Base-by-base conservation (phyloP, 768 basidiomycete species). In the Pisolithus marmoratus region DNA sequence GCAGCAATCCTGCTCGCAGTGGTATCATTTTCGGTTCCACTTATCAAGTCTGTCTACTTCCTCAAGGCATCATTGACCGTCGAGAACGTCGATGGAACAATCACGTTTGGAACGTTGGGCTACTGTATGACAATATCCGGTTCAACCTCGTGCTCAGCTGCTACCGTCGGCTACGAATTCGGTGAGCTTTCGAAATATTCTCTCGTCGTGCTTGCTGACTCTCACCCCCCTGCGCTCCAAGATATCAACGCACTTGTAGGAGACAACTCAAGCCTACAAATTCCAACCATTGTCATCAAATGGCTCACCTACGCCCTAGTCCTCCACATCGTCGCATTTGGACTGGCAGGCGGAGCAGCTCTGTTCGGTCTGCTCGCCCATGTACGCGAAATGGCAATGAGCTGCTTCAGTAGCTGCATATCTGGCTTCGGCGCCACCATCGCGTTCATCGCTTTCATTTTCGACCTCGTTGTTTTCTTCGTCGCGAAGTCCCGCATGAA, bases 301-400 rank as follows among this genome's bases (percentile, higher is more conserved):
- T 97, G 94, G 91, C 74, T 97, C 63, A 98, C 96, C 9, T 95
- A 95, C 62, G 85, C 84, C 22, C 83, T 99, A 57, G 83, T 97
- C 56, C 78, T 98, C 15, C 94, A 98, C 65, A 83, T 96, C 54
- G 83, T 93, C 52, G 95, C 91, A 15, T 82, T 97, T 51, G 80
- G 68, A 12, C 76, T 87, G 34, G 81, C 91, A 8, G 85, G 78
- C 14, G 73, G 80, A 24, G 80, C 90, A 2, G 76, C 89, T 26
- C 48, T 94, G 34, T 89, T 95, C 57, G 94, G 93, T 38, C 78
- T 94, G 17, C 78, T 96, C 34, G 90, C 93, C 1, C 92, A 95
- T 63, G 76, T 95, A 52, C 84, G 87, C 14, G 87, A 91, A 65
- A 84, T 90, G 78, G 80, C 88, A 51, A 91, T 90, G 86, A 74